Evolutionary conservation across 495 filamentous ascomycete genomes (phyloP), one percentile per base, ranked within the genome.

Genomic region (Margaritispora aquatica): DNA sequence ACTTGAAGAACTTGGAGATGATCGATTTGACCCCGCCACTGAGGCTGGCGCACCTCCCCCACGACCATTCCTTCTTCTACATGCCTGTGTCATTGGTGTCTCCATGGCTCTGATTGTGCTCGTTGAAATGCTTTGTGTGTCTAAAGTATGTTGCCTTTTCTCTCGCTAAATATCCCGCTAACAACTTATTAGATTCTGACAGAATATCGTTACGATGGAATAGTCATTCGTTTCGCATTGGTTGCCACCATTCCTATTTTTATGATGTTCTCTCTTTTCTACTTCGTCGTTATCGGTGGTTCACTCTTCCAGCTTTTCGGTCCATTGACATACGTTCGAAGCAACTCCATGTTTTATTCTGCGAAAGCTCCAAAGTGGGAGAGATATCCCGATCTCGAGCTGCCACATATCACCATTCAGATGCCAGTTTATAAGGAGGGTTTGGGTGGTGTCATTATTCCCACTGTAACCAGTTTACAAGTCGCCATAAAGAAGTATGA

Each of bases 401-500:
- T 55, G n/a, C 50, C 55, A 13, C 63, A 59, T 38, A 52, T 62
- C 11, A 62, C 70, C 2, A 64, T 72, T 41, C 70, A 72, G 48
- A 66, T 66, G 55, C 70, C 70, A 11, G 66, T 70, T 2, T 72
- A 70, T 54, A 72, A 68, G 46, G 70, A 72, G 56, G 67, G 38
- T 58, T 66, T 48, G 31, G 56, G 27, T 60, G 54, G 54, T 47
- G 71, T 74, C 44, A 73, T 74, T 31, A 63, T 57, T 22, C 71
- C 71, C 34, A 74, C 71, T 1, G 51, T 74, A 38, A 71, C 63
- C 19, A 71, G 68, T 59, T 60, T 74, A 23, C 67, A 66, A 24
- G 54, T 64, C 26, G 71, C 71, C 29, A 72, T 74, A n/a, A 63
- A 53, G 58, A 77, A 79, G 7, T 84, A 84, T 60, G 80, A 84